Base-by-base conservation (phyloP, 345 rosid species). In the Kandelia obovata region DNA sequence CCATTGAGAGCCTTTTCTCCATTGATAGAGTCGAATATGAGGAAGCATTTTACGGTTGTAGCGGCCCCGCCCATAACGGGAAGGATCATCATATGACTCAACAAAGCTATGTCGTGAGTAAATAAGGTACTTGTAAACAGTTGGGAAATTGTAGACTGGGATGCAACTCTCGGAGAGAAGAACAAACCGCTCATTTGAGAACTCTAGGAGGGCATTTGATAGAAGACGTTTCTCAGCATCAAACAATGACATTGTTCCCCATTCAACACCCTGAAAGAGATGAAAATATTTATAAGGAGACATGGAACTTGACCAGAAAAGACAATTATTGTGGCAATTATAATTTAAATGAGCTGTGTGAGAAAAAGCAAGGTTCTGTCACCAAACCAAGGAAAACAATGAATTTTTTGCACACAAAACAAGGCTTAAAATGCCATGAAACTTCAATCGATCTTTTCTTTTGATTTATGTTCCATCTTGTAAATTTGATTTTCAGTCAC, bases 1-100 rank as follows among this genome's bases (percentile, higher is more conserved):
- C 98, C 98, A 93, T 56, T 92, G 98, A 52, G 96, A 92, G 21
- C 96, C 98, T 76, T 92, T 88, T 65, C 98, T 84, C 96, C 98
- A 93, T 7, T 93, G 94, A 70, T 83, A 78, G 78, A 91, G 90
- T 65, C 73, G 78, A 56, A 93, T 89, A 71, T 88, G 71, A 0
- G 98, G 98, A 66, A 82, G 91, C 98, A 93, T 93, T 77, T 75
- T 81, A 53, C 88, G 88, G 82, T 71, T 91, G 85, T 89, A 93
- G 61, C 98, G 93, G 15, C 98, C 98, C 53, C 98, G 94, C 0
- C 91, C 96, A 62, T 93, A 91, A 31, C 97, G 92, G 34, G 96
- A 65, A 19, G 96, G 98, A 35, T 87, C 96, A 67, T 93, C 98
- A n/a, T 86, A 93, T 25, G 90, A 84, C 64, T 93, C 97, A 26